phyloP scores from a whole-genome alignment of 1,139 yeast species.

The Blastobotrys persicus region DNA sequence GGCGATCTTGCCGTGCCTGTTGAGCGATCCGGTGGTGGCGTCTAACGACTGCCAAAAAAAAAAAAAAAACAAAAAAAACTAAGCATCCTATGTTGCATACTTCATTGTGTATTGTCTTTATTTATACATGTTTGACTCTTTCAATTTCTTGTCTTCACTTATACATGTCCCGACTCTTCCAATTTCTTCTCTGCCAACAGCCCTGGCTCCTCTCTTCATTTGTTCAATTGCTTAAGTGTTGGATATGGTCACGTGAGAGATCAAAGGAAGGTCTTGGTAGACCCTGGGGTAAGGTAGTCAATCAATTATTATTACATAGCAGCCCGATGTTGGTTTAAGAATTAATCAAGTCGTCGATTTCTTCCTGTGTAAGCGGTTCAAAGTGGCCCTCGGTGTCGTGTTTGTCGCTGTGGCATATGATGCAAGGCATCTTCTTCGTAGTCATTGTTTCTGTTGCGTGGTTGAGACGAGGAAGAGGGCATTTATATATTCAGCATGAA shows the following conservation, averaged over 20 bases:
- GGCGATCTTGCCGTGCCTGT: conserved; percentile 29
- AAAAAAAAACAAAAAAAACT: background rate
- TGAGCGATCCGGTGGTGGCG: conserved; percentile 32
- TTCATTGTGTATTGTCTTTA: background rate
- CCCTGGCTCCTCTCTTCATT: too few species aligned
- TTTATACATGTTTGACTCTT: background rate
- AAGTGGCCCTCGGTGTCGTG: background rate
- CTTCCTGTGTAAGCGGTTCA: background rate
- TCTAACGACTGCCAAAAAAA: conserved; percentile 8
- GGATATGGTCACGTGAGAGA: too few species aligned
- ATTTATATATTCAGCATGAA: background rate
- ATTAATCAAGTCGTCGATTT: background rate
- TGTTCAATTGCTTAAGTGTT: too few species aligned
- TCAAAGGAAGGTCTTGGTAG: too few species aligned
- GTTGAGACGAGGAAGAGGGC: background rate
- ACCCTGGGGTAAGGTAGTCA: too few species aligned
- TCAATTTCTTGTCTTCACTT: background rate
- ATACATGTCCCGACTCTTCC: background rate
- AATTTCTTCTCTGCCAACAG: too few species aligned
- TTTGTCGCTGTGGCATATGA: background rate
- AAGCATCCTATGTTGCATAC: background rate
- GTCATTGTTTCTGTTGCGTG: background rate
- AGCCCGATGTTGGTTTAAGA: too few species aligned
- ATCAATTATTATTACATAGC: too few species aligned
- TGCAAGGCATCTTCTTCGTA: background rate